These are phyloP conservation scores for Grosmannia serpens DNA, from an alignment of 2,329 filamentous ascomycete genomes.

Conservation along the genomic window DNA sequence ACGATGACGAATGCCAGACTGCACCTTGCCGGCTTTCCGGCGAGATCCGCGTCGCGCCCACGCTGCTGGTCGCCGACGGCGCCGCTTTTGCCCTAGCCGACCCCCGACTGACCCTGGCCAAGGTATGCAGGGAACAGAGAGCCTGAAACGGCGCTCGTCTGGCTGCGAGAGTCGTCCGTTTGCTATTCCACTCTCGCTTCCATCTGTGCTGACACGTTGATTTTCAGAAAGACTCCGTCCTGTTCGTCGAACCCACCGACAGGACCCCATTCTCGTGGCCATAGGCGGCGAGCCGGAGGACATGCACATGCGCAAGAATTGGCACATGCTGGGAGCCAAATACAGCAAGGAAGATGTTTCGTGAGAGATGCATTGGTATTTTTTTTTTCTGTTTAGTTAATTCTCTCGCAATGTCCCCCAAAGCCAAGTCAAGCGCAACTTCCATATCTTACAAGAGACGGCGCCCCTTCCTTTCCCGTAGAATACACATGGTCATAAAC, in stretches of 20 bases:
- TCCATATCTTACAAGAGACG: too few relatives aligned
- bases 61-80: conserved; percentile 42
- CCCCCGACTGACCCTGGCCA: conserved; percentile 11
- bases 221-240: conserved; percentile 3
- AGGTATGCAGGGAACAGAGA: not conserved
- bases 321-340: conserved; percentile 3
- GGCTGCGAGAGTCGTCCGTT: too few relatives aligned
- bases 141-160: too few relatives aligned
- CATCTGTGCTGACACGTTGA: not conserved
- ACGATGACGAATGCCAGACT: conserved; percentile 48
- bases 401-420: too few relatives aligned
- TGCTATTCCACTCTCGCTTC: not conserved
- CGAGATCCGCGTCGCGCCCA: conserved; percentile 41
- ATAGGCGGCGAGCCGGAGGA: conserved; percentile 3
- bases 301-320: conserved; percentile 1
- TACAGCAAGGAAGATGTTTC: conserved; percentile 2
- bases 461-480: too few relatives aligned
- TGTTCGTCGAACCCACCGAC: conserved; percentile 4
- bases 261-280: conserved; percentile 1
- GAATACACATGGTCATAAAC: too few relatives aligned
- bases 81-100: conserved; percentile 26
- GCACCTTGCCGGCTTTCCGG: conserved; percentile 31
- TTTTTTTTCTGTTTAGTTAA: too few relatives aligned
- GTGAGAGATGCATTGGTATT: not conserved
- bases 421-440: too few relatives aligned